Evolutionary conservation across 176 grass and related monocot species (phyloP).

Genomic region (Cocos nucifera): DNA sequence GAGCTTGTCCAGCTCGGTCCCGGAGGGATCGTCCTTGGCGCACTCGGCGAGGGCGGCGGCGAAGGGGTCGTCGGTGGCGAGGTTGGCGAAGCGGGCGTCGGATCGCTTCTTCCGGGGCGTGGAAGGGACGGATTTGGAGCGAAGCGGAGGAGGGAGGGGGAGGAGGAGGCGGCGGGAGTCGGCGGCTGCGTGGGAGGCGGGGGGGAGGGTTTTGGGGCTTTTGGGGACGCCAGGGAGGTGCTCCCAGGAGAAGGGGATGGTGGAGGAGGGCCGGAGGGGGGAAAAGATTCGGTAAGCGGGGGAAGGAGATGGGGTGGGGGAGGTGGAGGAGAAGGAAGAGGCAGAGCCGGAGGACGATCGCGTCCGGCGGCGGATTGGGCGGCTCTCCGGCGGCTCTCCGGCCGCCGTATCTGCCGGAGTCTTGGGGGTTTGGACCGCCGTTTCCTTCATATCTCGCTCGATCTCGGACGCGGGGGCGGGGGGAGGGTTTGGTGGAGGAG

Average conservation of each 20-base stretch:
- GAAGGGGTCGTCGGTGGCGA: slow-evolving; percentile 6
- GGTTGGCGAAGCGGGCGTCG: not conserved
- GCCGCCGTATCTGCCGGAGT: too few species aligned
- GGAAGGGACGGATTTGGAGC: slow-evolving; percentile 23
- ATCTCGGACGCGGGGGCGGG: too few species aligned
- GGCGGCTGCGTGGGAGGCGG: slow-evolving; percentile 20
- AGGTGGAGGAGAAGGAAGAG: slow-evolving; percentile 11
- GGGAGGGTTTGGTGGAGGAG: too few species aligned
- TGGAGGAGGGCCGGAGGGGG: slow-evolving; percentile 27
- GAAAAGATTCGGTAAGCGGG: slow-evolving; percentile 24
- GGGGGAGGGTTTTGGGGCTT: not conserved
- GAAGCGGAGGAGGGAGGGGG: not conserved
- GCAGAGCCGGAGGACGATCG: slow-evolving; percentile 8
- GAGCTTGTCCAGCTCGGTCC: slow-evolving; percentile 27
- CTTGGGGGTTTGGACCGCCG: too few species aligned
- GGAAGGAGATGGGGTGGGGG: slow-evolving; percentile 12
- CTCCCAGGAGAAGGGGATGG: slow-evolving; percentile 97
- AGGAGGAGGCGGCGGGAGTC: slow-evolving; percentile 12
- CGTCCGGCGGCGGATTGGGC: slow-evolving; percentile 13
- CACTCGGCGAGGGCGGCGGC: slow-evolving; percentile 7
- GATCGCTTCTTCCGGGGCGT: too few species aligned
- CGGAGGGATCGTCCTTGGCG: slow-evolving; percentile 26
- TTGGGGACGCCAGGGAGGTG: slow-evolving; percentile 87
- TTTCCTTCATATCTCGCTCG: too few species aligned
- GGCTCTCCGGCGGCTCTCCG: not conserved